Conservation (phyloP, 768 basidiomycete genomes). For the Punctularia strigosozonata region DNA sequence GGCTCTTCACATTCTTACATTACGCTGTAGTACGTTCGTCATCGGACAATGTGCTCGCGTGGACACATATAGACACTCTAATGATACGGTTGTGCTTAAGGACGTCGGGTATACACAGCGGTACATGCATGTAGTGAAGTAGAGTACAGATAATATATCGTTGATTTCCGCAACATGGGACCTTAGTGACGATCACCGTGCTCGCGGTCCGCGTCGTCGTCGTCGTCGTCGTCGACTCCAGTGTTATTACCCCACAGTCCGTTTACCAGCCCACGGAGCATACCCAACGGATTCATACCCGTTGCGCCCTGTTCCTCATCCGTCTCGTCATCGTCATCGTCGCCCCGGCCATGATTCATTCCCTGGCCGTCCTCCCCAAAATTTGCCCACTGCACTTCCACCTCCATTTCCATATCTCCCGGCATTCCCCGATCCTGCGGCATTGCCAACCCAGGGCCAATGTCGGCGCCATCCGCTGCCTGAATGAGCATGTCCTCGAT, state of each 20-base stretch:
- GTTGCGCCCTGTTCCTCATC: constrained; percentile 6
- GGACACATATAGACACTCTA: no score
- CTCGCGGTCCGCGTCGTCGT: not conserved
- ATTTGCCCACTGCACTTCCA: constrained; percentile 4
- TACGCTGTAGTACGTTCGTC: no score
- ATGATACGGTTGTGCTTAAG: no score
- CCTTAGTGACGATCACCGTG: constrained; percentile 19
- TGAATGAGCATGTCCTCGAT: constrained; percentile 49
- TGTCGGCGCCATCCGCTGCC: constrained; percentile 27
- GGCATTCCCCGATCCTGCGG: constrained; percentile 24
- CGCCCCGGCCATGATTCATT: constrained; percentile 12
- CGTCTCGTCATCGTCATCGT: constrained; percentile 17
- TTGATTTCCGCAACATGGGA: not conserved
- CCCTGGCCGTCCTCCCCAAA: constrained; percentile 16
- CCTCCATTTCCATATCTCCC: constrained; percentile 36
- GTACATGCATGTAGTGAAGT: no score
- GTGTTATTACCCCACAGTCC: not conserved
- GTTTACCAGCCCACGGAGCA: not conserved
- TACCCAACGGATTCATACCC: not conserved
- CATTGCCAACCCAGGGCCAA: constrained; percentile 16
- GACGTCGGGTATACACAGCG: no score
- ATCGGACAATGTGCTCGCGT: no score
- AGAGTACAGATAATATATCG: no score
- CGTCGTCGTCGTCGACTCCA: not conserved
- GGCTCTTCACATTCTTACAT: no score